Conservation (phyloP, 1,139 yeast genomes). For the Pichia sp. region DNA sequence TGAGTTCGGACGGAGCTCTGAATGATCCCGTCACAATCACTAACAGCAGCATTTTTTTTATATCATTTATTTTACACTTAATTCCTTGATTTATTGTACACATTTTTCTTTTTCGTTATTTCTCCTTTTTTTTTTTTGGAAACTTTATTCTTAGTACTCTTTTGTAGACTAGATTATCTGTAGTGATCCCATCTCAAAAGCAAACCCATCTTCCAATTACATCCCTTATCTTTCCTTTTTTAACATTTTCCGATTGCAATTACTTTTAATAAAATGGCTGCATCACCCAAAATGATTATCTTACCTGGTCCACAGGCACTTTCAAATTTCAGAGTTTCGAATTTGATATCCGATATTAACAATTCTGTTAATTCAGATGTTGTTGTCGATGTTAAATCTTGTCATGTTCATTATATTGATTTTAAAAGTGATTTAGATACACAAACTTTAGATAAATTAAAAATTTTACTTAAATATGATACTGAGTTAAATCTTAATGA, state of each 20-base stretch:
- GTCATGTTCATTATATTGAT: slow-evolving; percentile 78
- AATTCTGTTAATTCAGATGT: slow-evolving; percentile 57
- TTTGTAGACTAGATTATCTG: not conserved
- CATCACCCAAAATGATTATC: slow-evolving; percentile 38
- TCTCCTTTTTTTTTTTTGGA: not conserved
- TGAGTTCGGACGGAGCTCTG: not conserved
- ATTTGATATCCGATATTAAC: slow-evolving; percentile 66
- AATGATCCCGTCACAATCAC: too few relatives aligned
- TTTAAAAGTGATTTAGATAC: slow-evolving; percentile 35
- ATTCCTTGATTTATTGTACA: too few relatives aligned
- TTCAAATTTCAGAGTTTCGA: slow-evolving; percentile 76
- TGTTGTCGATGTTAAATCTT: slow-evolving; percentile 62
- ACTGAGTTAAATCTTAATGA: slow-evolving; percentile 51
- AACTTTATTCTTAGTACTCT: too few relatives aligned
- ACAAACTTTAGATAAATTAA: slow-evolving; percentile 42
- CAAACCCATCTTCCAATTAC: not conserved
- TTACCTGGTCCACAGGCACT: slow-evolving; percentile 89
- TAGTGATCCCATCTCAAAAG: not conserved
- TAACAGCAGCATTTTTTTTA: too few relatives aligned
- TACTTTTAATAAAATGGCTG: not conserved
- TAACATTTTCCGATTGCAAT: slow-evolving; percentile 1
- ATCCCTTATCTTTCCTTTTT: not conserved
- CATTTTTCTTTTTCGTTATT: not conserved
- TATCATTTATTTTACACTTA: too few relatives aligned
- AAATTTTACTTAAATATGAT: slow-evolving; percentile 70